Conservation (phyloP, 169 alveolate genomes). For the Babesia bigemina region DNA sequence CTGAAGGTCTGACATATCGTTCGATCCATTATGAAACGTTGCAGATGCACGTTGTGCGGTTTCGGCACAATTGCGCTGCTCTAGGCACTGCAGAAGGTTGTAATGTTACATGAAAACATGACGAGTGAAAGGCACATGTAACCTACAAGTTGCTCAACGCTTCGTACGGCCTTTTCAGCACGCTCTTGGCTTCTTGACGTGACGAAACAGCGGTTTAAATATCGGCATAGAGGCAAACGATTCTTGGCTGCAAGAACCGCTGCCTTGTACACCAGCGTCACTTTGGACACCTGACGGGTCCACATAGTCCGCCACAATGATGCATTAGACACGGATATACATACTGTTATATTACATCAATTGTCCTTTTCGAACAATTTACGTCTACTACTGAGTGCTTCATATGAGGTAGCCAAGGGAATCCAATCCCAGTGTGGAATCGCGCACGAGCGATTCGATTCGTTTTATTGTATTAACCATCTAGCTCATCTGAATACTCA, state of each 20-base stretch:
- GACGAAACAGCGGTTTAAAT: neutral
- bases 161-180: constrained; percentile 21
- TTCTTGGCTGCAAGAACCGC: neutral
- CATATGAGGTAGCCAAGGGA: neutral
- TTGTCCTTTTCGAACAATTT: neutral
- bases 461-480: neutral
- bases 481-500: neutral
- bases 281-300: constrained; percentile 1
- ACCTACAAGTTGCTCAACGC: constrained; percentile 55
- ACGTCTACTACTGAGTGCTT: neutral
- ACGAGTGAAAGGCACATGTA: neutral
- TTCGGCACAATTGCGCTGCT: neutral
- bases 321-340: neutral
- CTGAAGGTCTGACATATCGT: constrained; percentile 54
- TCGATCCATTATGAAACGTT: constrained; percentile 32
- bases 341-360: neutral
- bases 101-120: neutral
- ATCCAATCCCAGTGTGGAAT: neutral
- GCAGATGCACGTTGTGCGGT: constrained; percentile 31
- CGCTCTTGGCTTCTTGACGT: neutral
- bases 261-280: neutral
- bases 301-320: neutral
- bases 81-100: constrained; percentile 35
- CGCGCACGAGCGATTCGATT: neutral
- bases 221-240: neutral